Base-by-base conservation (phyloP, 169 alveolate genomes). In the Amoebophrya sp. region DNA sequence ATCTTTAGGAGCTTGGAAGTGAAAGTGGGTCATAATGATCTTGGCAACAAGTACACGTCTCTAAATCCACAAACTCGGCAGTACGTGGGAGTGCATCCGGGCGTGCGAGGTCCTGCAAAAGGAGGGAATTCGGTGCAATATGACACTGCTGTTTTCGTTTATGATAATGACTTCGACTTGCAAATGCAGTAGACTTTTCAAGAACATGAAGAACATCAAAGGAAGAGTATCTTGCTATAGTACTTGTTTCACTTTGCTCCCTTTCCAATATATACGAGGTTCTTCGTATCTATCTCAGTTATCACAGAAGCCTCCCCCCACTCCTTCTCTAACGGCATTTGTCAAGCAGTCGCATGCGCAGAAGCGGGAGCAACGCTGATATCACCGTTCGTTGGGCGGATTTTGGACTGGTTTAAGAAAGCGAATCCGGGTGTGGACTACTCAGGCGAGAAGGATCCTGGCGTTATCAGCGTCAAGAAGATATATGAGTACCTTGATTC, bases 321-420 rank as follows among this genome's bases (percentile, higher is more conserved):
- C 77, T 0, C 3, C 14, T 23, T 12, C 91, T 78, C 29, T 41
- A 34, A 34, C 26, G 41, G n/a, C n/a, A n/a, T n/a, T 83, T 34
- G 47, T 76, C 95, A 96, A 93, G 97, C 97, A 0, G 94, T 95
- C 10, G 98, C 97, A 0, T 95, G 97, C 65, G 97, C 97, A 47
- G 96, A 96, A 76, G 98, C 98, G 41, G 95, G 95, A 53, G 97
- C 95, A 24, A 94, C 94, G 53, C 94, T 96, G 24, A 95, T 96
- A 76, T 95, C 97, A 41, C 98, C 98, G 34, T 96, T 96, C 91
- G 98, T 96, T 10, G 98, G 98, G 0, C 95, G 98, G 41, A 96
- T 96, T 40, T 91, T 96, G 41, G 98, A 96, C 93, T 96, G 96
- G 96, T 93, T 95, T 91, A 95, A 95, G 93, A 91, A 93, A 89